Conservation (phyloP, 176 grass and related monocot species). For the Zea luxurians region DNA sequence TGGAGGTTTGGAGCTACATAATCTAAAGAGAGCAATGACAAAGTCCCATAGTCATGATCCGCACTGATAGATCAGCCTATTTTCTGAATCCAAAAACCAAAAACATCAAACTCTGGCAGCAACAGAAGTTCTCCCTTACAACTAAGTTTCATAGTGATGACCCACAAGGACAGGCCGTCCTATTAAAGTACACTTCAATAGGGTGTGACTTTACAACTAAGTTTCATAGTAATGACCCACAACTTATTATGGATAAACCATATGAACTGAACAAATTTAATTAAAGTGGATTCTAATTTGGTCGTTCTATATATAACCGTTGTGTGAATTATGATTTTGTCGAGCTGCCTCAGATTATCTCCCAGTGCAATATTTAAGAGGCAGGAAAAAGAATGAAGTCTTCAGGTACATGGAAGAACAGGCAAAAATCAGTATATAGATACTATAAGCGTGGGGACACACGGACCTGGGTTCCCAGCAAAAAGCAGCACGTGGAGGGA, state of each 20-base stretch:
- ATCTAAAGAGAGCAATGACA: not conserved
- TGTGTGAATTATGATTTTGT: not conserved
- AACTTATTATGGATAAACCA: no score
- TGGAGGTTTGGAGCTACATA: not conserved
- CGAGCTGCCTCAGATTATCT: constrained; percentile 55
- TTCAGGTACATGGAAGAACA: constrained; percentile 67
- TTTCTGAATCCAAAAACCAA: not conserved
- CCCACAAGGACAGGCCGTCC: not conserved
- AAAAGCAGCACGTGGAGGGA: no score
- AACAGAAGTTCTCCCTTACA: not conserved
- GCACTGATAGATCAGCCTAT: not conserved
- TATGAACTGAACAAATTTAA: no score
- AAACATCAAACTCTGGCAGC: not conserved
- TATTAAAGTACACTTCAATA: no score
- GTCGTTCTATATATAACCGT: not conserved
- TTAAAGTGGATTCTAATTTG: not conserved
- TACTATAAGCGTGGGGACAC: no score
- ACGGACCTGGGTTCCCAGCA: no score
- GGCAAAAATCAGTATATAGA: no score
- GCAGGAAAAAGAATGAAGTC: constrained; percentile 64
- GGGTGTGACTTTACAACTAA: no score
- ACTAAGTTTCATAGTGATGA: not conserved
- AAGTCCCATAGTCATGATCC: not conserved
- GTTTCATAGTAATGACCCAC: no score
- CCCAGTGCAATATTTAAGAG: constrained; percentile 84